Conservation (phyloP, 2,329 filamentous ascomycete species). For the Xylariaceae sp. region DNA sequence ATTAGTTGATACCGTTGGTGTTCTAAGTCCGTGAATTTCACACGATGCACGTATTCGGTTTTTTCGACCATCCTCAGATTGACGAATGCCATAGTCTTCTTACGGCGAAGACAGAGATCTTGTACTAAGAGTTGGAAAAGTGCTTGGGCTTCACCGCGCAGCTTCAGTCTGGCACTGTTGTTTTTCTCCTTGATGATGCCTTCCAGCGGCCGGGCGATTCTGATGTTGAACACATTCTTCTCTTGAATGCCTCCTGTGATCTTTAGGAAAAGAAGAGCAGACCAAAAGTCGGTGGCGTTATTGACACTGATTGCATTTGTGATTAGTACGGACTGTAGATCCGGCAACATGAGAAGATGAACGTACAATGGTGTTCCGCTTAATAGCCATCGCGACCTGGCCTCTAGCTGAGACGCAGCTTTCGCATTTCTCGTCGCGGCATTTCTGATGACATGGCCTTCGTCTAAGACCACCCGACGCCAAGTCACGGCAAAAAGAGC, state of each 20-base stretch:
- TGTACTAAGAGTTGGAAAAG: constrained; percentile 74
- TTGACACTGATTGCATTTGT: constrained; percentile 55
- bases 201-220: constrained; percentile 63
- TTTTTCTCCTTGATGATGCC: constrained; percentile 15
- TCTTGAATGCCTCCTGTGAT: constrained; percentile 73
- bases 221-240: constrained; percentile 67
- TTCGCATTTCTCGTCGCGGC: constrained; percentile 66
- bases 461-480: constrained; percentile 77
- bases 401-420: constrained; percentile 63
- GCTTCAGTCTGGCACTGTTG: constrained; percentile 38
- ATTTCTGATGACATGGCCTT: constrained; percentile 80
- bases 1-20: constrained; percentile 73
- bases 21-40: constrained; percentile 71
- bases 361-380: constrained; percentile 73
- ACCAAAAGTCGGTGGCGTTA: constrained; percentile 75
- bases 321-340: constrained; percentile 23
- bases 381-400: constrained; percentile 72
- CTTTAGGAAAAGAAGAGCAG: constrained; percentile 70
- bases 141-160: constrained; percentile 47
- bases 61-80: constrained; percentile 75
- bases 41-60: constrained; percentile 71
- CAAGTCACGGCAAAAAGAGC: constrained; percentile 54
- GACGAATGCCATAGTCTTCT: constrained; percentile 85
- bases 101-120: constrained; percentile 74
- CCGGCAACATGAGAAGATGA: neutral